Evolutionary conservation across 2,329 filamentous ascomycete species (phyloP).

Genomic region (Claviceps sp.): DNA sequence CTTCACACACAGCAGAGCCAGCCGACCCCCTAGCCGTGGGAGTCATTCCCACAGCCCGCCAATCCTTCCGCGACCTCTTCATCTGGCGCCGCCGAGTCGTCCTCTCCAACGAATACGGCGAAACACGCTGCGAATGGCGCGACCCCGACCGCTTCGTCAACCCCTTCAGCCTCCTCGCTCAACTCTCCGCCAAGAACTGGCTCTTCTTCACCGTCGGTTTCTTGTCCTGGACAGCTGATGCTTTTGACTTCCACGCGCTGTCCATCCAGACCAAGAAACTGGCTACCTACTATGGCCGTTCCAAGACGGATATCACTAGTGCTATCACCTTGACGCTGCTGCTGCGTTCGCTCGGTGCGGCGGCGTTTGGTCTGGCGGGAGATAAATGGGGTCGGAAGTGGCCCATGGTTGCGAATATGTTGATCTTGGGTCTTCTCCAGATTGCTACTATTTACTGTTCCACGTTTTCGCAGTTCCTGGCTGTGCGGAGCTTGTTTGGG

Average conservation of each 20-base stretch:
- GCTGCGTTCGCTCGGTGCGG: conserved; percentile 61
- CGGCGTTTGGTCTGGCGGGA: conserved; percentile 61
- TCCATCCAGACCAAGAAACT: conserved; percentile 67
- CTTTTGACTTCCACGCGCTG: conserved; percentile 73
- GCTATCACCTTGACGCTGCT: conserved; percentile 66
- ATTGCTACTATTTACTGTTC: conserved; percentile 64
- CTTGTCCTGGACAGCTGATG: conserved; percentile 65
- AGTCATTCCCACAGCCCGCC: conserved; percentile 48
- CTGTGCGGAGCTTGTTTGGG: conserved; percentile 59
- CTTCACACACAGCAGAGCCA: conserved; percentile 24
- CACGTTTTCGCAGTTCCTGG: conserved; percentile 64
- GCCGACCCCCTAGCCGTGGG: conserved; percentile 58
- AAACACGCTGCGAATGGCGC: conserved; percentile 55
- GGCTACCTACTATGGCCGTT: conserved; percentile 33
- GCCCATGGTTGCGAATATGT: conserved; percentile 73
- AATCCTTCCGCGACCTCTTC: conserved; percentile 52
- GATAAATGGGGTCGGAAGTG: conserved; percentile 74
- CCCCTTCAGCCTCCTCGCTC: conserved; percentile 53
- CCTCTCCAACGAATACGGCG: conserved; percentile 49
- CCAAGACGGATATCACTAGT: conserved; percentile 55
- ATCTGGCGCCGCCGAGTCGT: conserved; percentile 62
- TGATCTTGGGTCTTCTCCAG: conserved; percentile 52
- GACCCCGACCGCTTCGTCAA: conserved; percentile 53
- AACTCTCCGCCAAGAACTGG: conserved; percentile 55
- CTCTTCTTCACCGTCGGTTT: conserved; percentile 65